Conservation (phyloP, 495 filamentous ascomycete species). For the Podospora appendiculata region DNA sequence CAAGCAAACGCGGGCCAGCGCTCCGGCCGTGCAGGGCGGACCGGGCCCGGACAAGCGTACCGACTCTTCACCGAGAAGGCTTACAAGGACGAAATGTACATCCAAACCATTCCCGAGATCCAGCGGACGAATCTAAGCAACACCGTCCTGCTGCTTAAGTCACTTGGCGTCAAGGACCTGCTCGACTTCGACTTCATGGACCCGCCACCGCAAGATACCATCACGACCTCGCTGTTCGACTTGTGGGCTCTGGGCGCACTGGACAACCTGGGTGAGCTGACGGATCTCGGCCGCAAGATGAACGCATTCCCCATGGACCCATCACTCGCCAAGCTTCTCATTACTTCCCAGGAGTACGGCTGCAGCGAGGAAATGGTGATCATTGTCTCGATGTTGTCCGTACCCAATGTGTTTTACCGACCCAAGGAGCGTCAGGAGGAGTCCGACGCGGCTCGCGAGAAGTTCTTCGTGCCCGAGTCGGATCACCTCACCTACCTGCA, state of each 20-base stretch:
- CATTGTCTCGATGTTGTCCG: constrained; percentile 96
- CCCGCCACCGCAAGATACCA: constrained; percentile 95
- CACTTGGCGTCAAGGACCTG: constrained; percentile 86
- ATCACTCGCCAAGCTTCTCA: constrained; percentile 86
- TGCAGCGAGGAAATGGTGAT: constrained; percentile 98
- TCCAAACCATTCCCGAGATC: constrained; percentile 97
- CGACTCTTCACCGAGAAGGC: constrained; percentile 91
- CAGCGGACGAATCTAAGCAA: constrained; percentile 94
- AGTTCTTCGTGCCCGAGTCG: constrained; percentile 96
- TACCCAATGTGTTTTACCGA: constrained; percentile 93
- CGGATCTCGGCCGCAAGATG: constrained; percentile 82
- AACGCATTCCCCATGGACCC: constrained; percentile 97
- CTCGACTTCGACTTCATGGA: constrained; percentile 99
- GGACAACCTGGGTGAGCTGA: constrained; percentile 89
- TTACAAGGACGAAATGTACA: constrained; percentile 93
- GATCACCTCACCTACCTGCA: constrained; percentile 95
- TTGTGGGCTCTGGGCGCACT: constrained; percentile 94
- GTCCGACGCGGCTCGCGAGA: constrained; percentile 91
- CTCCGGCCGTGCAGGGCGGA: constrained; percentile 88
- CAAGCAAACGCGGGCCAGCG: constrained; percentile 94
- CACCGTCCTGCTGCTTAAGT: constrained; percentile 90
- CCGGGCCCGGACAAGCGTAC: constrained; percentile 92
- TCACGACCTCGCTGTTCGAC: constrained; percentile 94
- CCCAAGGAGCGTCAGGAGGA: constrained; percentile 97
- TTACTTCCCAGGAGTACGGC: constrained; percentile 74